These are phyloP conservation scores for Salix dunnii DNA, from an alignment of 345 rosid species.

Conservation along the genomic window DNA sequence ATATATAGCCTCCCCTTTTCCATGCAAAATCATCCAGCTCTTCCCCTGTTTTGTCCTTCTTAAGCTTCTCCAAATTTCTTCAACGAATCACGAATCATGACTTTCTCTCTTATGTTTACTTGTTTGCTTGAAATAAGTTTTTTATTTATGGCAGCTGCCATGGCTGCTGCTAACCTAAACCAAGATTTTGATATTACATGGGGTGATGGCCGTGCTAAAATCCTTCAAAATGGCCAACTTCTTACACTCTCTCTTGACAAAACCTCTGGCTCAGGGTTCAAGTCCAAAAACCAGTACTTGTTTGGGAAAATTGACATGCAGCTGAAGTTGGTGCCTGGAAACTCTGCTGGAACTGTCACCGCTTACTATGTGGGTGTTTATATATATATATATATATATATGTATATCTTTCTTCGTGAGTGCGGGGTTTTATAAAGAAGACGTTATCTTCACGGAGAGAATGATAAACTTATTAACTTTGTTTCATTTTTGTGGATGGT, in stretches of 20 bases:
- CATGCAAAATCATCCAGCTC: not conserved
- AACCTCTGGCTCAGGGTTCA: too few species aligned
- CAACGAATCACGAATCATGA: not conserved
- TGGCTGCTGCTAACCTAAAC: not conserved
- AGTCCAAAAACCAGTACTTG: too few species aligned
- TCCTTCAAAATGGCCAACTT: not conserved
- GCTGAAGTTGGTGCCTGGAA: too few species aligned
- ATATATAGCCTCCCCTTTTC: not conserved
- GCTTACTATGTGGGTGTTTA: too few species aligned
- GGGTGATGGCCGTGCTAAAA: not conserved
- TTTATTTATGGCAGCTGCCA: not conserved
- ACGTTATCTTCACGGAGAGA: too few species aligned
- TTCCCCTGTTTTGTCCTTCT: not conserved
- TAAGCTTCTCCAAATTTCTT: not conserved
- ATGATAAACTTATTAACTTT: too few species aligned
- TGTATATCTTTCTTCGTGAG: too few species aligned
- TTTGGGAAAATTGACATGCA: too few species aligned
- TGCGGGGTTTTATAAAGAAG: too few species aligned
- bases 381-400: too few species aligned
- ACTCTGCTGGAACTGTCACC: not conserved
- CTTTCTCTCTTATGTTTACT: not conserved
- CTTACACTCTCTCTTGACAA: too few species aligned
- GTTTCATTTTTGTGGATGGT: too few species aligned
- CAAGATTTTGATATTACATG: not conserved
- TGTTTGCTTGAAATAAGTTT: not conserved